These are phyloP conservation scores for Dillenia turbinata DNA, from an alignment of 164 flowering plant genomes.

Conservation along the genomic window DNA sequence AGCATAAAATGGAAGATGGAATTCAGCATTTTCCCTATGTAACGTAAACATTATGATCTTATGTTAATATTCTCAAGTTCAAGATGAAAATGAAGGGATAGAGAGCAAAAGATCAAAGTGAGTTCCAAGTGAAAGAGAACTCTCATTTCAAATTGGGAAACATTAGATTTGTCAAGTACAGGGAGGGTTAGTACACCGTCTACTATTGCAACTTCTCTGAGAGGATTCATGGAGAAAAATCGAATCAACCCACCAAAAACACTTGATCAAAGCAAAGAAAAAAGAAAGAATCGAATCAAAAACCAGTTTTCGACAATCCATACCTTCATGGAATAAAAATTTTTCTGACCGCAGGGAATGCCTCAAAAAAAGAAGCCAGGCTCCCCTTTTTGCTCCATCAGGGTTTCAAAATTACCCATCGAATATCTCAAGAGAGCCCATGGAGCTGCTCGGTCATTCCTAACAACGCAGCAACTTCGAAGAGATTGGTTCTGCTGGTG, in stretches of 20 bases:
- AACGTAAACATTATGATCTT: too few species aligned
- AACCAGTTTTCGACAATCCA: conserved; percentile 15
- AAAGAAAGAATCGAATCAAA: conserved; percentile 10
- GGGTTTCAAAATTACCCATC: conserved; percentile 7
- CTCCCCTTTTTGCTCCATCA: conserved; percentile 14
- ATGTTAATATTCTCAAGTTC: too few species aligned
- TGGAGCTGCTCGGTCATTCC: conserved; percentile 8
- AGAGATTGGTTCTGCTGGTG: conserved; percentile 10
- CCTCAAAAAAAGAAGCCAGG: conserved; percentile 33
- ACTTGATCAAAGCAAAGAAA: conserved; percentile 9
- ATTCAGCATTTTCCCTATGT: too few species aligned
- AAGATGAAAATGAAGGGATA: neutral
- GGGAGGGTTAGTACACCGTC: conserved; percentile 7
- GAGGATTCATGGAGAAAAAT: conserved; percentile 14
- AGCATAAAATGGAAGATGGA: too few species aligned
- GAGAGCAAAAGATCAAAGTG: neutral
- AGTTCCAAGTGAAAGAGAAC: neutral
- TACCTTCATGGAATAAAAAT: conserved; percentile 21
- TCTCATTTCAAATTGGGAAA: conserved; percentile 13
- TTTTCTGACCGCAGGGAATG: conserved; percentile 17
- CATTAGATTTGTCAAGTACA: conserved; percentile 3
- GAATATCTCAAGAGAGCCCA: conserved; percentile 6
- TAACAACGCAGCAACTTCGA: conserved; percentile 9
- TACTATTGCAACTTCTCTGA: conserved; percentile 16
- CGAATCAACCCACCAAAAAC: conserved; percentile 16